Evolutionary conservation across 371 early-diverging fungal species (phyloP).

Genomic region (Apophysomyces sp.): DNA sequence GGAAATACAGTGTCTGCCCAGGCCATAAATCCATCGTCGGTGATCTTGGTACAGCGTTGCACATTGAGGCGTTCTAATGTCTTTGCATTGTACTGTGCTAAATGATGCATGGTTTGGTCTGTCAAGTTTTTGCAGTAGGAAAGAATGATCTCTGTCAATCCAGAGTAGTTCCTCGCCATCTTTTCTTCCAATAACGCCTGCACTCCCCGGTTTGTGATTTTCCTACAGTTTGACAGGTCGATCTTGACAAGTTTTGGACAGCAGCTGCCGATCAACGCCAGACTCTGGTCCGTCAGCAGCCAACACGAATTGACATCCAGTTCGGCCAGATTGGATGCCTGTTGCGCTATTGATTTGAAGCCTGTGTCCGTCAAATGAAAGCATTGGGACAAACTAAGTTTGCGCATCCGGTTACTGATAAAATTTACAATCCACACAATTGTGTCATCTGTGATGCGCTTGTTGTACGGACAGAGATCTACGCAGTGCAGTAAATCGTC

Average conservation of each 20-base stretch:
- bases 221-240: slow-evolving; percentile 79
- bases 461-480: slow-evolving; percentile 45
- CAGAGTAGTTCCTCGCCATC: slow-evolving; percentile 19
- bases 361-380: slow-evolving; percentile 56
- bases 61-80: slow-evolving; percentile 58
- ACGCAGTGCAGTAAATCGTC: slow-evolving; percentile 29
- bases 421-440: slow-evolving; percentile 10
- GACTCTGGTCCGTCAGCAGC: slow-evolving; percentile 71
- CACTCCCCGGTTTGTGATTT: slow-evolving; percentile 70
- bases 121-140: slow-evolving; percentile 81
- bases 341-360: slow-evolving; percentile 29
- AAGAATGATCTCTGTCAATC: slow-evolving; percentile 42
- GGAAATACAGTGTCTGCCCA: slow-evolving; percentile 47
- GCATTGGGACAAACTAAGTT: slow-evolving; percentile 36
- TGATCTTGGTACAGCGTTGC: slow-evolving; percentile 78
- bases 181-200: slow-evolving; percentile 38
- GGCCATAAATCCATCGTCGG: slow-evolving; percentile 62
- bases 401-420: slow-evolving; percentile 18
- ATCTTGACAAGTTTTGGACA: slow-evolving; percentile 44
- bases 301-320: slow-evolving; percentile 78
- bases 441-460: slow-evolving; percentile 38
- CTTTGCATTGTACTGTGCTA: slow-evolving; percentile 33
- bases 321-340: slow-evolving; percentile 35
- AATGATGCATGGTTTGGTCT: slow-evolving; percentile 54
- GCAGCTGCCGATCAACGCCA: slow-evolving; percentile 38